Evolutionary conservation across 2,329 filamentous ascomycete genomes (phyloP).

Genomic region (Alternaria metachromatica): DNA sequence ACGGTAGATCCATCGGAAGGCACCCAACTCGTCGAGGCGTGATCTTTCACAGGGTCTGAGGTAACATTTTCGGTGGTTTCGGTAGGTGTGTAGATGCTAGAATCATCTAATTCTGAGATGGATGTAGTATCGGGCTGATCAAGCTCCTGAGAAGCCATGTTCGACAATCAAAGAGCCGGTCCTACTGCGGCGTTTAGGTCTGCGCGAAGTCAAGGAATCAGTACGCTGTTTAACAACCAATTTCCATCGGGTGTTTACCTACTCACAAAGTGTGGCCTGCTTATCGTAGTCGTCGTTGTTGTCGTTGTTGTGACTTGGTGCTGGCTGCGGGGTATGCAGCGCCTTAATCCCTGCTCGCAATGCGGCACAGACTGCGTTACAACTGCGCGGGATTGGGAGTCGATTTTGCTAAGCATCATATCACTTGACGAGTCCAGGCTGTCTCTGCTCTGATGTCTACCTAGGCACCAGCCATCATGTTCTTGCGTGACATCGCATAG

Average conservation of each 20-base stretch:
- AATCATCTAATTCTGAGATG: slow-evolving; percentile 3
- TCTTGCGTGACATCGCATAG: neutral
- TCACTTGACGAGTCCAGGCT: neutral
- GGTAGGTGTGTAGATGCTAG: slow-evolving; percentile 5
- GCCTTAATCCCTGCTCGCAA: neutral
- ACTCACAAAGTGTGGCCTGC: neutral
- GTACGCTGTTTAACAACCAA: neutral
- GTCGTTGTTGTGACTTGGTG: neutral
- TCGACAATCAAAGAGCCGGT: neutral
- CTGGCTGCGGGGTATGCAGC: neutral
- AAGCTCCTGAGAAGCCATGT: neutral
- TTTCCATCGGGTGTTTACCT: neutral
- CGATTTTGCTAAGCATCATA: neutral
- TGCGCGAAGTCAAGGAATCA: neutral
- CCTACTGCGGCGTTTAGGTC: neutral
- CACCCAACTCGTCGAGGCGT: neutral
- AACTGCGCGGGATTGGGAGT: neutral
- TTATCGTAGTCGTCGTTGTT: neutral
- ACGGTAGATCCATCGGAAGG: slow-evolving; percentile 7
- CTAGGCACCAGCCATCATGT: neutral
- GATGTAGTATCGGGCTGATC: neutral
- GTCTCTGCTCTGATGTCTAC: neutral
- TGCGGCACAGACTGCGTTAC: neutral
- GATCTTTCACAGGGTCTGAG: neutral
- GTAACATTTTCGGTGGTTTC: neutral